Evolutionary conservation across 768 basidiomycete species (phyloP).

Genomic region (Strobilomyces confusus): DNA sequence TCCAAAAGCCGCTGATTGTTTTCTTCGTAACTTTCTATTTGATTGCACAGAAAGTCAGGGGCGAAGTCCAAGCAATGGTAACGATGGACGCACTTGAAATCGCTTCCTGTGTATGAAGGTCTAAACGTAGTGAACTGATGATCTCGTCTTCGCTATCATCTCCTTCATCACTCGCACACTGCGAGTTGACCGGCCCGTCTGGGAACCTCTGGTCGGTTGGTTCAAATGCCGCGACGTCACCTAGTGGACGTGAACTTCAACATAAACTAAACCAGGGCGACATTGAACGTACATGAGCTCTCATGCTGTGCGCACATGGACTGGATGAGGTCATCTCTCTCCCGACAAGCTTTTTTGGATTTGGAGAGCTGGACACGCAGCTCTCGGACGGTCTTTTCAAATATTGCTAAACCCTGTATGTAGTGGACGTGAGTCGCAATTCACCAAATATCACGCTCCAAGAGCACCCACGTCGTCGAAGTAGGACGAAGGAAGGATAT

Average conservation of each 20-base stretch:
- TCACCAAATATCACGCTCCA: neutral
- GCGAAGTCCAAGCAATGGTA: too few relatives aligned
- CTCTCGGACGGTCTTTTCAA: neutral
- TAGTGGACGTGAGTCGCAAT: neutral
- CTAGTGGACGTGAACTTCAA: neutral
- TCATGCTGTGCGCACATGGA: neutral
- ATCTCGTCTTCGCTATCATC: too few relatives aligned
- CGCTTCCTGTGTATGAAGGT: too few relatives aligned
- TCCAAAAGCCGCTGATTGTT: too few relatives aligned
- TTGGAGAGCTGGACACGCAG: neutral
- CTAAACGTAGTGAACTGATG: too few relatives aligned
- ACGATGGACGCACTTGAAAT: too few relatives aligned
- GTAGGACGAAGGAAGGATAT: neutral
- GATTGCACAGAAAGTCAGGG: too few relatives aligned
- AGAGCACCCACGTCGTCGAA: neutral
- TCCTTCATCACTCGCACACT: too few relatives aligned
- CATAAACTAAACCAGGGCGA: neutral
- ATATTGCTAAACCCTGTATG: neutral
- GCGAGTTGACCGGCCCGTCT: too few relatives aligned
- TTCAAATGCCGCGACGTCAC: too few relatives aligned
- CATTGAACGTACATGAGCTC: neutral
- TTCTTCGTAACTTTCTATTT: too few relatives aligned
- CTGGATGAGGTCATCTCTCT: neutral
- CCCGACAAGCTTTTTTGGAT: neutral
- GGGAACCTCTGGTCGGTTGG: too few relatives aligned